phyloP scores from a whole-genome alignment of 345 rosid genomes.

The Lepidium aucheri region DNA sequence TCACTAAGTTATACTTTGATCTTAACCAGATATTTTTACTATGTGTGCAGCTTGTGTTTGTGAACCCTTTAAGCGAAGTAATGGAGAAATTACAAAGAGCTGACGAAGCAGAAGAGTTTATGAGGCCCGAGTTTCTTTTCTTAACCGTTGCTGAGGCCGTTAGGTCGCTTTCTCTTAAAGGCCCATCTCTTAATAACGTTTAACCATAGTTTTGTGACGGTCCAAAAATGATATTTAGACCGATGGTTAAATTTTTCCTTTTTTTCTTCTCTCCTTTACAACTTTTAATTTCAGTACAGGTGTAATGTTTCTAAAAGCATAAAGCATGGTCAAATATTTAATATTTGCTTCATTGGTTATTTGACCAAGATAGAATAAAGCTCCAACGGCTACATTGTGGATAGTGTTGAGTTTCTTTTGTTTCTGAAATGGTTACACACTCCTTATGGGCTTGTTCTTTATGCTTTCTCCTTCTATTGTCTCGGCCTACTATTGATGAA shows the following conservation, averaged over 20 bases:
- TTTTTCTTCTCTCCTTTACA: not conserved
- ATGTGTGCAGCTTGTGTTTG: constrained; percentile 63
- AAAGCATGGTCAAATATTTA: no score
- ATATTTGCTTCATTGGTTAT: no score
- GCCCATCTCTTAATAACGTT: constrained; percentile 35
- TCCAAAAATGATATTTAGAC: not conserved
- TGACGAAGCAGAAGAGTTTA: constrained; percentile 36
- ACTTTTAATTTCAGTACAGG: constrained; percentile 6
- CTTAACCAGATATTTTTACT: not conserved
- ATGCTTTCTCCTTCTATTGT: no score
- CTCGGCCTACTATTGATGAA: no score
- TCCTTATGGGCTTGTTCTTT: no score
- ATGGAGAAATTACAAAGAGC: constrained; percentile 70
- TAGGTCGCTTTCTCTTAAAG: constrained; percentile 60
- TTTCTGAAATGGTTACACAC: no score
- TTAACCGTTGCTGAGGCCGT: constrained; percentile 89
- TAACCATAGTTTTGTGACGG: constrained; percentile 5
- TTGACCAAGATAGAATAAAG: no score
- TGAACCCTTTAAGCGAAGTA: constrained; percentile 89
- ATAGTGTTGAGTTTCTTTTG: no score
- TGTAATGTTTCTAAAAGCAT: not conserved
- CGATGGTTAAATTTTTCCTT: not conserved
- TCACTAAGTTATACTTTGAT: not conserved
- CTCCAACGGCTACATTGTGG: no score
- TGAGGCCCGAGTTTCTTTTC: constrained; percentile 53